Percentiles rank a stretch among this genome's conserved stretches.
Conservation (phyloP, 805 yeast species). For the Komagataella pseudopastoris region DNA sequence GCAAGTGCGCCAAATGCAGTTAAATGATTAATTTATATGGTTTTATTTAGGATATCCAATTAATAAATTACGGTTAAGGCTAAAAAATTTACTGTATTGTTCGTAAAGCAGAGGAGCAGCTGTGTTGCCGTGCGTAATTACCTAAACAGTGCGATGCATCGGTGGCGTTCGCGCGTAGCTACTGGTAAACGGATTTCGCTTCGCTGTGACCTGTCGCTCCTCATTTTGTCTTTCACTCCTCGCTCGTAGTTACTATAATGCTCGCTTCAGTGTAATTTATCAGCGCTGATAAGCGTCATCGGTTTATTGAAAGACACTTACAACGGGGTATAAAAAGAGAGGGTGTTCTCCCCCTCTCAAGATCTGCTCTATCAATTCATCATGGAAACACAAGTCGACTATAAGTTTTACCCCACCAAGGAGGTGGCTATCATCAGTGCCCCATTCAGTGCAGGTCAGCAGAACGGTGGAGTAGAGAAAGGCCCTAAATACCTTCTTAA, state of each 20-base stretch:
- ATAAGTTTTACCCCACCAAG: slow-evolving; percentile 39
- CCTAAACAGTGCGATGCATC: neutral
- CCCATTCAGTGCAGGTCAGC: slow-evolving; percentile 95
- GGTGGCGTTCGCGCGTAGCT: neutral
- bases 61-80: too few relatives aligned
- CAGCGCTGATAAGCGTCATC: neutral
- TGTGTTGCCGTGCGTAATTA: too few relatives aligned
- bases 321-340: neutral
- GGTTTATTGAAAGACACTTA: neutral
- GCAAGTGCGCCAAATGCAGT: too few relatives aligned
- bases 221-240: neutral
- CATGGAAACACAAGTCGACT: slow-evolving; percentile 15
- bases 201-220: neutral
- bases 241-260: neutral
- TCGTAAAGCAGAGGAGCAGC: too few relatives aligned
- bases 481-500: slow-evolving; percentile 79
- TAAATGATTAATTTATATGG: too few relatives aligned
- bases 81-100: too few relatives aligned
- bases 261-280: neutral
- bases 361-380: neutral
- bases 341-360: neutral
- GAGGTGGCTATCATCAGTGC: slow-evolving; percentile 67
- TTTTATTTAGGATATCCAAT: too few relatives aligned
- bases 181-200: neutral
- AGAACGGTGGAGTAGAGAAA: slow-evolving; percentile 82